Conservation (phyloP, 257 asterid genomes). For the Solanum megistacrolobum region DNA sequence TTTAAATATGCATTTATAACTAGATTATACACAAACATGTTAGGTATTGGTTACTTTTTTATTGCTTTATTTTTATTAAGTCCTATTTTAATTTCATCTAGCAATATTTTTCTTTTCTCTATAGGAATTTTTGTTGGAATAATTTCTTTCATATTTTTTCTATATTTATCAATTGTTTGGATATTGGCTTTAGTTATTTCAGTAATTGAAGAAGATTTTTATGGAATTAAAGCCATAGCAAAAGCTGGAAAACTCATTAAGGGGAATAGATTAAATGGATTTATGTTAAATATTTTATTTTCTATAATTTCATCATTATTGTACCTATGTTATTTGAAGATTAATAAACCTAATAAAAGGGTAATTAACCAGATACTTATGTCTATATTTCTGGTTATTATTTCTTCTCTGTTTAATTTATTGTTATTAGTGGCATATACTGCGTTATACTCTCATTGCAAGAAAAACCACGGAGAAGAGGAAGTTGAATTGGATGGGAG, state of each 20-base stretch:
- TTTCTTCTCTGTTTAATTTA: constrained; percentile 16
- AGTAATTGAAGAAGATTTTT: constrained; percentile 31
- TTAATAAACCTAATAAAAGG: not conserved
- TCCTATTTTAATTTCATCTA: not conserved
- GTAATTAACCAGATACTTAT: not conserved
- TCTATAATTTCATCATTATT: not conserved
- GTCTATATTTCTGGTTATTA: constrained; percentile 3
- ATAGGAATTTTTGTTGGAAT: constrained; percentile 4
- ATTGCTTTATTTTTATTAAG: not conserved
- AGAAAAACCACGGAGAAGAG: constrained; percentile 33
- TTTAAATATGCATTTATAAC: constrained; percentile 13
- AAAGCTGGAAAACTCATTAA: constrained; percentile 24
- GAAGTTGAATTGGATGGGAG: constrained; percentile 21
- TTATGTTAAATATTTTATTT: constrained; percentile 18
- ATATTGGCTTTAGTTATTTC: constrained; percentile 20
- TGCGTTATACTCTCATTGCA: constrained; percentile 36
- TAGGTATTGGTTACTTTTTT: constrained; percentile 8
- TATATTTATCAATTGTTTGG: constrained; percentile 10
- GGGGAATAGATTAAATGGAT: constrained; percentile 38
- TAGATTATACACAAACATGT: constrained; percentile 18
- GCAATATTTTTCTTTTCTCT: not conserved
- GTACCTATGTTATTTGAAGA: not conserved
- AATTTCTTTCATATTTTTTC: not conserved
- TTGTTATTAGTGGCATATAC: constrained; percentile 23
- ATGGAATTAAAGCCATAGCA: constrained; percentile 29